Percentiles rank a stretch among this genome's conserved stretches.
phyloP scores from a whole-genome alignment of 2,329 filamentous ascomycete genomes.

The Diaporthe citri region DNA sequence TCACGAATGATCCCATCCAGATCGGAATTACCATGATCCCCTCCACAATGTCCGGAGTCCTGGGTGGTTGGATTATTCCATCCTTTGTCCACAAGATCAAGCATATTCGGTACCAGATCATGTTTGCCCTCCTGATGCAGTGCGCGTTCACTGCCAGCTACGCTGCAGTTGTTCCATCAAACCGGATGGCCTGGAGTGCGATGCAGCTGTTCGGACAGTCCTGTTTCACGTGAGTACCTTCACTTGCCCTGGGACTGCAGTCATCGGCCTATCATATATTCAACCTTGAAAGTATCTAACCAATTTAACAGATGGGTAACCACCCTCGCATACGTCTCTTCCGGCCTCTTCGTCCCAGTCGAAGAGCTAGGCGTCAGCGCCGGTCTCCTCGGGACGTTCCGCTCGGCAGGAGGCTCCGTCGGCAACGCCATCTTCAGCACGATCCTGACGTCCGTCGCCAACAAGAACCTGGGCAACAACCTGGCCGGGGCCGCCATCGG shows the following conservation, averaged over 20 bases:
- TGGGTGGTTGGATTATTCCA: slow-evolving; percentile 49
- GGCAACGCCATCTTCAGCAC: slow-evolving; percentile 52
- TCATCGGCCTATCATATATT: too few relatives aligned
- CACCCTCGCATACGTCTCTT: slow-evolving; percentile 47
- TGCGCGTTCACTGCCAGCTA: slow-evolving; percentile 47
- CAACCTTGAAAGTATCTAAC: too few relatives aligned
- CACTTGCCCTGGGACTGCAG: too few relatives aligned
- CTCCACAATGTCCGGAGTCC: slow-evolving; percentile 42
- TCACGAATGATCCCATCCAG: slow-evolving; percentile 47
- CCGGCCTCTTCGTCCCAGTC: slow-evolving; percentile 48
- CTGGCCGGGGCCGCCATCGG: slow-evolving; percentile 47
- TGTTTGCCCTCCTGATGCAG: slow-evolving; percentile 49
- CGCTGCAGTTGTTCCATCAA: slow-evolving; percentile 46
- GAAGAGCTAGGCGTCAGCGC: slow-evolving; percentile 48
- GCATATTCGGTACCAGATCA: slow-evolving; percentile 48
- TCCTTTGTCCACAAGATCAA: slow-evolving; percentile 49
- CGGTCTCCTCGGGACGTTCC: slow-evolving; percentile 49
- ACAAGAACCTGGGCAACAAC: slow-evolving; percentile 45
- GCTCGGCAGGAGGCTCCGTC: slow-evolving; percentile 49
- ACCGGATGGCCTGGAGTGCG: slow-evolving; percentile 47
- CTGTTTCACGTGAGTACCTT: slow-evolving; percentile 45
- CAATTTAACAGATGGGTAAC: slow-evolving; percentile 44
- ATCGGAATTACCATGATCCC: slow-evolving; percentile 48
- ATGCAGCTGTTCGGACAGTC: slow-evolving; percentile 49
- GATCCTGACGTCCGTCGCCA: slow-evolving; percentile 48